phyloP scores from a whole-genome alignment of 1,284 basidiomycete genomes.

The Salmacisia buchloeana region DNA sequence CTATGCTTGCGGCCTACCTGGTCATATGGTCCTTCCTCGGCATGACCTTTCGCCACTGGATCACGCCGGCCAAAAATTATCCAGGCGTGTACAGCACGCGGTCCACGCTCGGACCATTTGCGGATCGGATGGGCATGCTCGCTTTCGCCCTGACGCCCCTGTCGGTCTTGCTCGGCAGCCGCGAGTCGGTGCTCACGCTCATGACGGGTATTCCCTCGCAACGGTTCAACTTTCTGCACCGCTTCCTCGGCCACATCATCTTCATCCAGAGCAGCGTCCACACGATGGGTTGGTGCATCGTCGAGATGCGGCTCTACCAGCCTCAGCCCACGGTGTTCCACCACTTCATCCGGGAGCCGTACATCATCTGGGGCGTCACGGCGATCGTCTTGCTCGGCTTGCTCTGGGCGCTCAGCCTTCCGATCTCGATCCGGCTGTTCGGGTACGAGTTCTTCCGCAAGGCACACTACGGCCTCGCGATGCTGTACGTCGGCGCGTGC shows the following conservation, averaged over 20 bases:
- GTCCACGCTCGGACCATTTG: slow-evolving; percentile 16
- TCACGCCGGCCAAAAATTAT: slow-evolving; percentile 17
- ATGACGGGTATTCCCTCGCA: slow-evolving; percentile 22
- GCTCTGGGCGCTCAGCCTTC: slow-evolving; percentile 15
- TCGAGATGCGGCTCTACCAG: slow-evolving; percentile 20
- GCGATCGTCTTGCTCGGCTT: slow-evolving; percentile 15
- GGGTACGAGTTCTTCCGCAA: slow-evolving; percentile 24
- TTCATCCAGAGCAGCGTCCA: slow-evolving; percentile 16
- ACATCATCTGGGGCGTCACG: slow-evolving; percentile 21
- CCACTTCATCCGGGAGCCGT: slow-evolving; percentile 14
- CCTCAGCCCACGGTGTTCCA: slow-evolving; percentile 13
- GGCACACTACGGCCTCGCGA: slow-evolving; percentile 21
- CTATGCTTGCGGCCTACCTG: slow-evolving; percentile 14
- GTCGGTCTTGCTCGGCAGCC: slow-evolving; percentile 15
- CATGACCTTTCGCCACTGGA: slow-evolving; percentile 14
- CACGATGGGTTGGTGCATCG: slow-evolving; percentile 22
- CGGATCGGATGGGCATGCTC: slow-evolving; percentile 18
- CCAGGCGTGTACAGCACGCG: slow-evolving; percentile 19
- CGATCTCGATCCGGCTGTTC: slow-evolving; percentile 9
- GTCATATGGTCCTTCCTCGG: slow-evolving; percentile 16
- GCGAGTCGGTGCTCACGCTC: slow-evolving; percentile 17
- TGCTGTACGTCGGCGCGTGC: slow-evolving; percentile 21
- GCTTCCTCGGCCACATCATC: slow-evolving; percentile 24
- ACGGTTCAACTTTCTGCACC: slow-evolving; percentile 26
- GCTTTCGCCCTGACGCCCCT: slow-evolving; percentile 20